Evolutionary conservation across 1,284 basidiomycete genomes (phyloP).

Genomic region (Schizopora paradoxa): DNA sequence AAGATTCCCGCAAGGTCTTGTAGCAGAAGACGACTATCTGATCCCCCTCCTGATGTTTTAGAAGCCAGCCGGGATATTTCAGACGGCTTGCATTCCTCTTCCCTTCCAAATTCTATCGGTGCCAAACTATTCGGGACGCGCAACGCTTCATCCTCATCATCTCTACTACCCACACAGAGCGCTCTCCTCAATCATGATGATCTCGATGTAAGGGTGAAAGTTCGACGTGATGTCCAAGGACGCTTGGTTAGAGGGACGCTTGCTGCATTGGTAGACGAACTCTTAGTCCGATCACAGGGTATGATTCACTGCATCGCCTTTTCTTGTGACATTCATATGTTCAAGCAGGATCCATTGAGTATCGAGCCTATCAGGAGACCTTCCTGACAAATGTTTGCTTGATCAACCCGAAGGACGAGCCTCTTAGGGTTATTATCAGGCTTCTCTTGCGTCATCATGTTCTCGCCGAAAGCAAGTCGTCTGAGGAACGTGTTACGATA

Average conservation of each 20-base stretch:
- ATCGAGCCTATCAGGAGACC: constrained; percentile 30
- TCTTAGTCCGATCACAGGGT: too few species aligned
- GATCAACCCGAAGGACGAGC: too few species aligned
- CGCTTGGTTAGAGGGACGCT: too few species aligned
- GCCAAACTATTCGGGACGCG: neutral
- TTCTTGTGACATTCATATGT: too few species aligned
- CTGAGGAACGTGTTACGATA: constrained; percentile 7
- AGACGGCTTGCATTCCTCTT: constrained; percentile 4
- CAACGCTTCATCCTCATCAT: neutral
- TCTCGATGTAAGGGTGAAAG: constrained; percentile 9
- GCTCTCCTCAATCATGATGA: constrained; percentile 2
- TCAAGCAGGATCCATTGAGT: neutral
- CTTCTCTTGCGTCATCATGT: constrained; percentile 12
- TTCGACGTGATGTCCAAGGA: too few species aligned
- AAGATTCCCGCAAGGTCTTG: too few species aligned
- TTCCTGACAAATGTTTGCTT: constrained; percentile 22
- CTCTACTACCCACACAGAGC: neutral
- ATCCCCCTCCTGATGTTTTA: neutral
- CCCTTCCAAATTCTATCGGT: constrained; percentile 8
- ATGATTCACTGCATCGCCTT: too few species aligned
- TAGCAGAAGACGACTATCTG: too few species aligned
- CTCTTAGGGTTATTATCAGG: constrained; percentile 13
- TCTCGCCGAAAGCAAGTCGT: constrained; percentile 5
- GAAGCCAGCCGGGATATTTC: neutral
- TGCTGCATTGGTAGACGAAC: too few species aligned